Conservation (phyloP, 345 rosid species). For the Nephelium lappaceum region DNA sequence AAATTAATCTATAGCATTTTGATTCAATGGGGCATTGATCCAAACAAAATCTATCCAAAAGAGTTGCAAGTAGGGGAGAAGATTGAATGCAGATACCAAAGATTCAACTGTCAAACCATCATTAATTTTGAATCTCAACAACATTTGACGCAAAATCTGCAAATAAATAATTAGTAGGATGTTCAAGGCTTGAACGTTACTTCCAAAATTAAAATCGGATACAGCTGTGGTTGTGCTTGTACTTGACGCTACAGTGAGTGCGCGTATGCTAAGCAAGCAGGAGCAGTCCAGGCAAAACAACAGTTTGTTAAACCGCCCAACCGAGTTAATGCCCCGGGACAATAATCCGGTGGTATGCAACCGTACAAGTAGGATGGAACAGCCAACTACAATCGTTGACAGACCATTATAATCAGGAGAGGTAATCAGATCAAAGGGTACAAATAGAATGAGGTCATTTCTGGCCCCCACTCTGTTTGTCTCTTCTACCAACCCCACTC, state of each 20-base stretch:
- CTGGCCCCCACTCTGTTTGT: constrained; percentile 27
- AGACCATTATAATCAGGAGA: neutral
- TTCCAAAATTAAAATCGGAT: neutral
- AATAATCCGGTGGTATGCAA: neutral
- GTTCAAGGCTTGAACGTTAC: neutral
- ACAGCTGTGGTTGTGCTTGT: neutral
- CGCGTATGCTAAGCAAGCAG: neutral
- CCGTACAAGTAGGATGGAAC: neutral
- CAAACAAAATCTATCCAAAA: too few relatives aligned
- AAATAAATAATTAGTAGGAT: too few relatives aligned
- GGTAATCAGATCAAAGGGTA: neutral
- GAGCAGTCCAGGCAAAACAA: neutral
- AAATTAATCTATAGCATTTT: too few relatives aligned
- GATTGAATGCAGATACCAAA: too few relatives aligned
- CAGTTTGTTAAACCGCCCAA: neutral
- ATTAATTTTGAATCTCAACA: too few relatives aligned
- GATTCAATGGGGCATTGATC: too few relatives aligned
- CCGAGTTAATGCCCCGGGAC: too few relatives aligned
- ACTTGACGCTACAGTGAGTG: neutral
- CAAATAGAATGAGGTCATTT: neutral
- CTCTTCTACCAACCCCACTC: constrained; percentile 33
- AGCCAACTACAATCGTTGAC: neutral
- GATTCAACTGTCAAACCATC: too few relatives aligned
- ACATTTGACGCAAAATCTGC: too few relatives aligned
- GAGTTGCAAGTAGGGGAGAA: too few relatives aligned